Evolutionary conservation across 768 basidiomycete genomes (phyloP), one percentile per base, ranked within the genome.

Genomic region (Pleurotus giganteus): DNA sequence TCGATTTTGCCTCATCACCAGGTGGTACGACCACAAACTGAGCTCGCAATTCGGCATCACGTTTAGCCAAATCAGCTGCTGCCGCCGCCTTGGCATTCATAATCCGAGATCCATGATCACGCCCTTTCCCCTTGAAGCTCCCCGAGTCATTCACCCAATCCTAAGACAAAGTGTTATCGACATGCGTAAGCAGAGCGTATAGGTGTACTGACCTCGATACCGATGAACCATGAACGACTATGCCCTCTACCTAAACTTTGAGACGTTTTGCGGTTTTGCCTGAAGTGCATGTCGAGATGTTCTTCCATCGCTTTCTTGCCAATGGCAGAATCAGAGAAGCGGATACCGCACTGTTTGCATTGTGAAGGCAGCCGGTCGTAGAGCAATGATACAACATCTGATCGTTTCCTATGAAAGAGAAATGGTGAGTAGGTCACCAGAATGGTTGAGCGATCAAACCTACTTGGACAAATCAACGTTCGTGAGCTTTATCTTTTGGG

Each of bases 201-300:
- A 26, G 2, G 50, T 46, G 4, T 34, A 72, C 88, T 54, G 70
- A 95, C 94, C 73, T 95, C 91, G 57, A 85, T 74, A 58, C 81
- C 76, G 50, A 91, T 78, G 56, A 94, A 91, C 95, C 95, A 98
- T 62, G 89, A 88, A 23, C 96, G 81, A 62, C 88, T 91, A 61
- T 94, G 87, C 32, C 93, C 94, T 56, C 96, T 81, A 0, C 91
- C 93, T 15, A 82, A 71, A 37, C 84, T 86, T 67, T 89, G 87
- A 63, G 77, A 85, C 24, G 86, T 85, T 68, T 89, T 90, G 57
- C 88, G 82, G 65, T 98, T 98, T 67, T 96, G 89, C 66, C 86
- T 80, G 73, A 97, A 98, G 69, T 99, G 96, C 88, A 91, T 89
- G 68, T 99, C 96, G 63, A 98, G 79, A 66, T 99, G 97, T 55